These are phyloP conservation scores for Crucibulum laeve DNA, from an alignment of 768 basidiomycete genomes.

Conservation along the genomic window DNA sequence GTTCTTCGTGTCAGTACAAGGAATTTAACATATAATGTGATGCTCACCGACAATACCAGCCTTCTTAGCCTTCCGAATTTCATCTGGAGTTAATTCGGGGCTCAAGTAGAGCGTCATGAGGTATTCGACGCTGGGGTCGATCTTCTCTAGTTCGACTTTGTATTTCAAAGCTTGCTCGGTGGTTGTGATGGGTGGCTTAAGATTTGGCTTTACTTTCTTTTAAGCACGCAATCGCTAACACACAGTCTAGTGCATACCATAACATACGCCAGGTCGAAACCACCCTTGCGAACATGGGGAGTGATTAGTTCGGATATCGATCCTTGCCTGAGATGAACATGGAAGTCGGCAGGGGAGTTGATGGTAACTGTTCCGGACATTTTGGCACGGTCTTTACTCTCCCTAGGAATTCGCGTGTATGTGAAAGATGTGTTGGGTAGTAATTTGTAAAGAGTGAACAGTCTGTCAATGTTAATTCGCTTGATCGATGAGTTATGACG, in stretches of 20 bases:
- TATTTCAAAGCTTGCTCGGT: conserved; percentile 81
- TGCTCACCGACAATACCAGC: conserved; percentile 68
- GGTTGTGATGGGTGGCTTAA: conserved; percentile 82
- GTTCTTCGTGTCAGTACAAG: neutral
- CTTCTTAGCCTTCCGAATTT: conserved; percentile 81
- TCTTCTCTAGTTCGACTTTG: conserved; percentile 63
- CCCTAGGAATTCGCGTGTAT: too few species aligned
- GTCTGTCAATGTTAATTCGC: too few species aligned
- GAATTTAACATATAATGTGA: neutral
- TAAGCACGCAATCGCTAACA: neutral
- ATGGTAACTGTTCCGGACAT: conserved; percentile 29
- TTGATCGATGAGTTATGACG: neutral
- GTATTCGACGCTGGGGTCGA: conserved; percentile 79
- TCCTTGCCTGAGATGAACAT: conserved; percentile 95
- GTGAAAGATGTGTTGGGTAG: too few species aligned
- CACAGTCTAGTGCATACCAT: conserved; percentile 55
- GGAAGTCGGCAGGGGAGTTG: conserved; percentile 82
- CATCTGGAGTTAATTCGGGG: conserved; percentile 83
- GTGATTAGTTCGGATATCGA: conserved; percentile 76
- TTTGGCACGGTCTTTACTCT: neutral
- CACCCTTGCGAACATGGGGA: conserved; percentile 87
- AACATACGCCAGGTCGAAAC: conserved; percentile 89
- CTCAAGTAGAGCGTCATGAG: conserved; percentile 97
- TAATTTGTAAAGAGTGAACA: too few species aligned
- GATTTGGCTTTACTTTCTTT: conserved; percentile 68